These are phyloP conservation scores for Colletotrichum liriopes DNA, from an alignment of 2,329 filamentous ascomycete genomes.

Conservation along the genomic window DNA sequence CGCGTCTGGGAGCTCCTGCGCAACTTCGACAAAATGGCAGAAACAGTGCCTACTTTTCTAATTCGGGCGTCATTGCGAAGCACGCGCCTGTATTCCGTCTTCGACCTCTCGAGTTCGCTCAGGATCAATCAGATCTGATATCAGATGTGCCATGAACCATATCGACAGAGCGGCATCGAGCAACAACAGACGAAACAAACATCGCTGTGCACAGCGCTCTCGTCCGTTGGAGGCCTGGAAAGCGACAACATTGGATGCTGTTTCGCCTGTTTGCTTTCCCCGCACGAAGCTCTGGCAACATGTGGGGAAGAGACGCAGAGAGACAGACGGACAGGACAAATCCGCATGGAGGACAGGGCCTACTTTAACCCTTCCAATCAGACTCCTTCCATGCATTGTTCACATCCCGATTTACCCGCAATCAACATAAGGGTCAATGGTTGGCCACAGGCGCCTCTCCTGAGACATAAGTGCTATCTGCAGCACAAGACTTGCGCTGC, in stretches of 20 bases:
- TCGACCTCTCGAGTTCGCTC: background rate
- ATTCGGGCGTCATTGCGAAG: background rate
- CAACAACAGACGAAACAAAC: slow-evolving; percentile 14
- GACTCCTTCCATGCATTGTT: slow-evolving; percentile 7
- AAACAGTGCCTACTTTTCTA: too few species aligned
- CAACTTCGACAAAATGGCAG: background rate
- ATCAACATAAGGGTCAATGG: slow-evolving; percentile 18
- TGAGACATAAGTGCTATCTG: slow-evolving; percentile 19
- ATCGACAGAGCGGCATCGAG: background rate
- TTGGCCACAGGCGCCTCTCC: slow-evolving; percentile 16
- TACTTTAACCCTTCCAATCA: slow-evolving; percentile 40
- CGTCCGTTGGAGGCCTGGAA: slow-evolving; percentile 2
- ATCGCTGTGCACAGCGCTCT: background rate
- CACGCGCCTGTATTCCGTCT: background rate
- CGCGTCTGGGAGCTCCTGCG: background rate
- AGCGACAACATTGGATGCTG: background rate
- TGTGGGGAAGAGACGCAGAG: slow-evolving; percentile 31
- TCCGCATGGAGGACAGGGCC: background rate
- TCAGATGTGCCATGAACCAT: background rate
- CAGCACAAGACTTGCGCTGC: slow-evolving; percentile 28
- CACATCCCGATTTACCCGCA: slow-evolving; percentile 28
- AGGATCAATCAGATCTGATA: background rate
- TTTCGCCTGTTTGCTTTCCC: slow-evolving; percentile 28
- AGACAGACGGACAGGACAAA: background rate
- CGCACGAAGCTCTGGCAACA: slow-evolving; percentile 40